Base-by-base conservation (phyloP, 1,139 yeast genomes). In the Hansenula lynferdii region DNA sequence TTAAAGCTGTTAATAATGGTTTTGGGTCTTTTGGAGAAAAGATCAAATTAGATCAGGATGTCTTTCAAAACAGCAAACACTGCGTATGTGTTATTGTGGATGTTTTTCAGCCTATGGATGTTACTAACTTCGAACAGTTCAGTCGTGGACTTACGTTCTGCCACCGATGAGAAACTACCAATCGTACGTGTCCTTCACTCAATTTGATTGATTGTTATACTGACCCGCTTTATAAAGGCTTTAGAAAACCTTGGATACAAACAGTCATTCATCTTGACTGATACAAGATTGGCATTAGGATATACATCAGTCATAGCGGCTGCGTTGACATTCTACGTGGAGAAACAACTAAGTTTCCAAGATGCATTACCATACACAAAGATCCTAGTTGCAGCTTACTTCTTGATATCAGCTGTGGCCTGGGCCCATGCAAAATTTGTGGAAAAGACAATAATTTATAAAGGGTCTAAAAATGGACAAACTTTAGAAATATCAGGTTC, bases 281-380 rank as follows among this genome's bases (percentile, higher is more conserved):
- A 89, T 54, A 61, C 72, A 21, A 81, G 84, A 50, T 67, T 90
- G 34, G 79, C 71, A 1, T 59, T 89, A 32, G 96, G 96, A 0
- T 80, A 78, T 50, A 48, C 70, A 11, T 76, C 87, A 3, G 90
- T 85, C 9, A 62, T 67, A 1, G 63, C 81, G 15, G 85, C 95
- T 3, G 96, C 74, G 2, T 58, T 66, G 6, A 74, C 87, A 41
- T 87, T 75, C 55, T 68, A 70, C 42, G 58, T 78, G 31, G 97
- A 90, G 58, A 83, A 83, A 61, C 75, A 77, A 47, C 65, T 67
- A 42, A 66, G 78, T 44, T 70, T 71, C 48, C 53, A 57, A 8
- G 65, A 65, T 6, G 68, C 69, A 4, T 55, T 64, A 34, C 39
- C 48, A 17, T 62, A 63, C 38, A 71, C 75, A 21, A 60, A 65